These are phyloP conservation scores for Dactylis glomerata DNA, from an alignment of 176 grass and related monocot genomes.

Conservation along the genomic window DNA sequence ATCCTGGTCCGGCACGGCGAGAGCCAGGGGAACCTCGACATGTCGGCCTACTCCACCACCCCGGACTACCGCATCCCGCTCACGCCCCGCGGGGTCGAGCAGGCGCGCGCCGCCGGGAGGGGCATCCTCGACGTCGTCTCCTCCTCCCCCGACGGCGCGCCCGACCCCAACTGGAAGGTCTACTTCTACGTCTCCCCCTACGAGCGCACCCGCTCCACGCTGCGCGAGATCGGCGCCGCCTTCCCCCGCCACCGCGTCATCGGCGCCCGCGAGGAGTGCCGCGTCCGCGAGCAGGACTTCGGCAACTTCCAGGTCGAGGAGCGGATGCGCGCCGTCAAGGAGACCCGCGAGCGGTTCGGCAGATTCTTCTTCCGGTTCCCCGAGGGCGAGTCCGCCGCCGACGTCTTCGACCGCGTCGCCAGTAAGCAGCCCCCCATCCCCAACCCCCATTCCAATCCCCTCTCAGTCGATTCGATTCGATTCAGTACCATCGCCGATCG, in stretches of 20 bases:
- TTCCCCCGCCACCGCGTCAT: constrained; percentile 74
- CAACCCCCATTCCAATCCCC: neutral
- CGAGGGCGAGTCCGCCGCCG: constrained; percentile 92
- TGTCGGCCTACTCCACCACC: constrained; percentile 83
- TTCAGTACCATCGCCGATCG: neutral
- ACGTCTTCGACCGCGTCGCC: constrained; percentile 95
- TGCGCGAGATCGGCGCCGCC: constrained; percentile 69
- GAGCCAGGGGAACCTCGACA: constrained; percentile 95
- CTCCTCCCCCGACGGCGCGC: neutral
- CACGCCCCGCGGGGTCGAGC: constrained; percentile 52
- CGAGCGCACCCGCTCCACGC: constrained; percentile 77
- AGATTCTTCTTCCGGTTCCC: constrained; percentile 99
- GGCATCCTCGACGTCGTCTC: constrained; percentile 48
- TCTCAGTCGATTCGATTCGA: neutral
- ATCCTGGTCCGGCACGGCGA: constrained; percentile 96
- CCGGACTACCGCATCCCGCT: constrained; percentile 92
- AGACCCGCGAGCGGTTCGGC: constrained; percentile 71
- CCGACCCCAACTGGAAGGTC: constrained; percentile 56
- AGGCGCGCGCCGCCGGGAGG: constrained; percentile 56
- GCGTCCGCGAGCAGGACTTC: constrained; percentile 95
- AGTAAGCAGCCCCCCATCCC: constrained; percentile 52
- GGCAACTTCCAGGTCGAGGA: constrained; percentile 98
- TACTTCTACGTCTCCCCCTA: constrained; percentile 99
- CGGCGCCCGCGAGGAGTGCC: constrained; percentile 92
- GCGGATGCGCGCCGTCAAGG: constrained; percentile 84